Evolutionary conservation across 2,329 filamentous ascomycete species (phyloP).

Genomic region (Monosporascus sp.): DNA sequence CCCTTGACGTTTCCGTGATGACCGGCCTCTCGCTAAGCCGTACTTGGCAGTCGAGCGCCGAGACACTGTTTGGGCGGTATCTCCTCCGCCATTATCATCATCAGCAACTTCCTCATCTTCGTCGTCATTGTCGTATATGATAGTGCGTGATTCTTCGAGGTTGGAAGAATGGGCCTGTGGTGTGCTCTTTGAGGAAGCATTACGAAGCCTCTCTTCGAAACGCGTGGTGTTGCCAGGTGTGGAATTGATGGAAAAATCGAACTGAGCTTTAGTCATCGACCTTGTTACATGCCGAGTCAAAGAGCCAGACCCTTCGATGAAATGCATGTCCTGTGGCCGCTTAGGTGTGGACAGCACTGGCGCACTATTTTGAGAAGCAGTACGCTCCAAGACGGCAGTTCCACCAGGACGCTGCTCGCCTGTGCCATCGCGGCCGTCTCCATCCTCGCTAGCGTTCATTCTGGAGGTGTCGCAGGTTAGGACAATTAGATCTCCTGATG

Average conservation of each 20-base stretch:
- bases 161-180: conserved; percentile 5
- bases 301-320: background rate
- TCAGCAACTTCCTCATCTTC: background rate
- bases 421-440: background rate
- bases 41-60: background rate
- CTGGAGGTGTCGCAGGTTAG: background rate
- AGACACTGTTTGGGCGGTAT: background rate
- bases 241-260: background rate
- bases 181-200: conserved; percentile 1
- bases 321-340: background rate
- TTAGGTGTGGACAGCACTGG: background rate
- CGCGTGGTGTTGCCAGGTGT: conserved; percentile 3
- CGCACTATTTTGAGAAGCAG: background rate
- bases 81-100: background rate
- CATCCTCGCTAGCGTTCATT: background rate
- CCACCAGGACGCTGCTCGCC: background rate
- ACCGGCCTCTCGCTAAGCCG: background rate
- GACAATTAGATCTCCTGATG: background rate
- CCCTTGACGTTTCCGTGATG: conserved; percentile 5
- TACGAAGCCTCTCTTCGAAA: conserved; percentile 8
- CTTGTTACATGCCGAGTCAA: conserved; percentile 10
- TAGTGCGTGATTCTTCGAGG: conserved; percentile 15
- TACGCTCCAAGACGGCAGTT: background rate
- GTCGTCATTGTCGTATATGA: conserved; percentile 5
- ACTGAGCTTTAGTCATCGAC: conserved; percentile 7